Conservation (phyloP, 768 basidiomycete genomes). For the Candolleomyces efflorescens region DNA sequence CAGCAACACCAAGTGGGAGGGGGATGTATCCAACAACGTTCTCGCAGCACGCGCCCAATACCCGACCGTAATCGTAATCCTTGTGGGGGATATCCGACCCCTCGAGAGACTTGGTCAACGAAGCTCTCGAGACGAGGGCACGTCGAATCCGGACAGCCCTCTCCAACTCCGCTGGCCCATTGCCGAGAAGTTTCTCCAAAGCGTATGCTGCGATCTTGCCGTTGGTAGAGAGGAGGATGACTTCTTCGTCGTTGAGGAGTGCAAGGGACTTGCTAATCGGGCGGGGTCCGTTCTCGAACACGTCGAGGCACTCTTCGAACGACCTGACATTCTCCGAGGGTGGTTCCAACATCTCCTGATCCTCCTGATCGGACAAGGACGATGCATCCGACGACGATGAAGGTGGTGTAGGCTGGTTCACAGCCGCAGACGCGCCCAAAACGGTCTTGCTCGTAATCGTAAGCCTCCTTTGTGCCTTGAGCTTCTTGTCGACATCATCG, state of each 20-base stretch:
- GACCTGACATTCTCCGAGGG: constrained; percentile 34
- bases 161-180: constrained; percentile 49
- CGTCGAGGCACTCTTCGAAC: constrained; percentile 71
- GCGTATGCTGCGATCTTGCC: constrained; percentile 96
- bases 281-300: constrained; percentile 72
- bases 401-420: constrained; percentile 7
- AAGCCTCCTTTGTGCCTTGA: constrained; percentile 32
- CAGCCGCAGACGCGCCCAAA: constrained; percentile 1
- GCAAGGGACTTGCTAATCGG: constrained; percentile 53
- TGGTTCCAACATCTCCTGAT: not conserved
- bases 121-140: constrained; percentile 88
- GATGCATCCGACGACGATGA: constrained; percentile 3
- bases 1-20: constrained; percentile 92
- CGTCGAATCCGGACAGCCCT: constrained; percentile 84
- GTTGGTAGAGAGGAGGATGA: constrained; percentile 81
- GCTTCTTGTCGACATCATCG: constrained; percentile 50
- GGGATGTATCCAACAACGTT: constrained; percentile 98
- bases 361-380: constrained; percentile 5
- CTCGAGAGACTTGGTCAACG: constrained; percentile 81
- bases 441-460: constrained; percentile 16
- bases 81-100: constrained; percentile 74
- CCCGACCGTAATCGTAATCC: constrained; percentile 90
- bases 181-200: constrained; percentile 87
- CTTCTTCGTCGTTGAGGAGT: constrained; percentile 84
- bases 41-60: constrained; percentile 97